Base-by-base conservation (phyloP, 148 eudicot genomes). In the Arbutus unedo region DNA sequence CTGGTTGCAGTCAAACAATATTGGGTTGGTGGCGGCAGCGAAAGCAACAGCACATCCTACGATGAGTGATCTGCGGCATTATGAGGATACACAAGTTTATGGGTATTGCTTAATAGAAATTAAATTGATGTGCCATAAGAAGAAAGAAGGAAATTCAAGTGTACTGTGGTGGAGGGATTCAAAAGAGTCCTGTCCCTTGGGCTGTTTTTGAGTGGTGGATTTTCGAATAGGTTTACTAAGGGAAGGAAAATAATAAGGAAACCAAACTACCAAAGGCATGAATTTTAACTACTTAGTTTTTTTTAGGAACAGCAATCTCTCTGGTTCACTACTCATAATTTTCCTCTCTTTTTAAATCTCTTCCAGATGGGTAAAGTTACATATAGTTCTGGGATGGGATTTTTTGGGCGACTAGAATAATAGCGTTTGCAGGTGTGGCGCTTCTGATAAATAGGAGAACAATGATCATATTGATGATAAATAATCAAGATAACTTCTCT, bases 1-100 rank as follows among this genome's bases (percentile, higher is more conserved):
- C 83, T 93, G 47, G 83, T 91, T 31, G 93, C 90, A 3, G 82
- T 84, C 11, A 93, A 93, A 81, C 93, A 90, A 21, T 93, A 93
- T 43, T 93, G 97, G 97, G 92, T 90, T 55, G 38, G 38, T 31
- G 38, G 38, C 38, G 91, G 84, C 50, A 78, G 76, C 80, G 87
- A 80, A 77, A 87, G 81, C 78, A 93, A 89, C 84, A 78, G 16
- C 66, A 79, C 84, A 78, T 79, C 86, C 21, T 75, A 4, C 10
- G 74, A 64, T 23, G 75, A 64, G 18, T 80, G 54, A 73, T 62
- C 21, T 23, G 50, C 45, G n/a, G 51, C 4, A 16, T n/a, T 45
- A n/a, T 21, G 10, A 3, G 59, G 74, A 16, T 47, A 48, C 8
- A 3, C 18, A 80, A 23, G 23, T 31, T 18, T 13, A 14, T 14